Evolutionary conservation across 495 filamentous ascomycete genomes (phyloP).

Genomic region (Pyronema omphalodes): DNA sequence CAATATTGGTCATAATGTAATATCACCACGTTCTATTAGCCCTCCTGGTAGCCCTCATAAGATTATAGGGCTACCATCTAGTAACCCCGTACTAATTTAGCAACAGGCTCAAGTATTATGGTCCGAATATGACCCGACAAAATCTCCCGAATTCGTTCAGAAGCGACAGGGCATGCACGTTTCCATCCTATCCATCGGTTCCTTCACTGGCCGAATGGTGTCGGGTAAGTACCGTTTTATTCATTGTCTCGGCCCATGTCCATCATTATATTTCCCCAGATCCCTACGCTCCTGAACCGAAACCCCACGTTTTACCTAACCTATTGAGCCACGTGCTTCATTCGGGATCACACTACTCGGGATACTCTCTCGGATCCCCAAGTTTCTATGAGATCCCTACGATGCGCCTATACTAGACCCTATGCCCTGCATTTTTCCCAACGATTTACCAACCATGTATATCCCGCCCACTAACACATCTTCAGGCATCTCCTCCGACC

Average conservation of each 20-base stretch:
- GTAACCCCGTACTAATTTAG: constrained; percentile 18
- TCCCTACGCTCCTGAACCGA: background rate
- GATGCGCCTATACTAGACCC: too few species aligned
- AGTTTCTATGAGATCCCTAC: background rate
- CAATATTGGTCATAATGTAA: constrained; percentile 75
- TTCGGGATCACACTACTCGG: too few species aligned
- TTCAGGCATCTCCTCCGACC: constrained; percentile 70
- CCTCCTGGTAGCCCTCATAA: constrained; percentile 2
- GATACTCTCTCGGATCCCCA: too few species aligned
- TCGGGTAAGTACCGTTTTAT: constrained; percentile 36
- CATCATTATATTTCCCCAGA: background rate
- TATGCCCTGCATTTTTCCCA: too few species aligned
- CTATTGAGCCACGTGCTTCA: too few species aligned
- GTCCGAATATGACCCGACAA: constrained; percentile 17
- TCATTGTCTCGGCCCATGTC: too few species aligned
- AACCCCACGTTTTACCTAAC: too few species aligned
- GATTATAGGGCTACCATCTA: background rate
- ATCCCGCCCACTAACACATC: background rate
- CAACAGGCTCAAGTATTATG: constrained; percentile 33
- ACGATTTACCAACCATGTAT: background rate
- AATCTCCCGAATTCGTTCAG: constrained; percentile 45
- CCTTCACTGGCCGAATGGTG: constrained; percentile 60
- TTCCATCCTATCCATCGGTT: constrained; percentile 70
- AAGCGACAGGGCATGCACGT: constrained; percentile 81
- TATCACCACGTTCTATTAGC: constrained; percentile 26